Evolutionary conservation across 2,329 filamentous ascomycete genomes (phyloP).

Genomic region (Allantophomopsis lycopodina): DNA sequence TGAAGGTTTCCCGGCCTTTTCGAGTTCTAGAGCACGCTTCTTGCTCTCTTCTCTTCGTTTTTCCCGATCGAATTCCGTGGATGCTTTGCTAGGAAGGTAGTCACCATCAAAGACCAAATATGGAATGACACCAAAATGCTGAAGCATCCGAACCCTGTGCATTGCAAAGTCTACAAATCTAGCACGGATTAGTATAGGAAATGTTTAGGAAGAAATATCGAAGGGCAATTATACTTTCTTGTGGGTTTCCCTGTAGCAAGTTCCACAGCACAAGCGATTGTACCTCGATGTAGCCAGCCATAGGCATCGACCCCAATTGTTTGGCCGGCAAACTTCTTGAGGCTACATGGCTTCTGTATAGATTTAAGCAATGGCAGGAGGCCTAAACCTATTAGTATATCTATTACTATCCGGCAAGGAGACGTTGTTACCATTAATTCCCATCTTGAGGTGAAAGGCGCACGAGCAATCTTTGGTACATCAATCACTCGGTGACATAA

Average conservation of each 20-base stretch:
- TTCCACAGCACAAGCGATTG: constrained; percentile 80
- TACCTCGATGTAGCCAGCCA: constrained; percentile 93
- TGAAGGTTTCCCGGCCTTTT: constrained; percentile 66
- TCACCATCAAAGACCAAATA: constrained; percentile 96
- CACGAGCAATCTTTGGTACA: constrained; percentile 6
- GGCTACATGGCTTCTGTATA: constrained; percentile 76
- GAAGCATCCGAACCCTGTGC: constrained; percentile 83
- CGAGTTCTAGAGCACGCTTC: constrained; percentile 60
- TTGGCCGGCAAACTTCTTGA: constrained; percentile 79
- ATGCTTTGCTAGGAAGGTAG: constrained; percentile 83
- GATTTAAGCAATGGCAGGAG: constrained; percentile 88
- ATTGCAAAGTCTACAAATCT: constrained; percentile 87
- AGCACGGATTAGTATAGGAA: constrained; percentile 7
- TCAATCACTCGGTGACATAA: no score
- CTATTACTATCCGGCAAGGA: background rate
- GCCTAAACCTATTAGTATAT: constrained; percentile 32
- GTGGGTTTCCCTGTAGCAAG: constrained; percentile 82
- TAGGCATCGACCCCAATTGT: constrained; percentile 94
- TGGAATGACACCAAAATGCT: constrained; percentile 86
- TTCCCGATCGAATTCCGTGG: constrained; percentile 68
- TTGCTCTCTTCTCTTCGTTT: constrained; percentile 65
- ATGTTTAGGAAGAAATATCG: constrained; percentile 1
- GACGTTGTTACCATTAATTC: constrained; percentile 10
- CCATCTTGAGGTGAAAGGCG: constrained; percentile 9
- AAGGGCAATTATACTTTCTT: constrained; percentile 49